phyloP scores from a whole-genome alignment of 1,284 basidiomycete species.

The Leccinum colubrinum region DNA sequence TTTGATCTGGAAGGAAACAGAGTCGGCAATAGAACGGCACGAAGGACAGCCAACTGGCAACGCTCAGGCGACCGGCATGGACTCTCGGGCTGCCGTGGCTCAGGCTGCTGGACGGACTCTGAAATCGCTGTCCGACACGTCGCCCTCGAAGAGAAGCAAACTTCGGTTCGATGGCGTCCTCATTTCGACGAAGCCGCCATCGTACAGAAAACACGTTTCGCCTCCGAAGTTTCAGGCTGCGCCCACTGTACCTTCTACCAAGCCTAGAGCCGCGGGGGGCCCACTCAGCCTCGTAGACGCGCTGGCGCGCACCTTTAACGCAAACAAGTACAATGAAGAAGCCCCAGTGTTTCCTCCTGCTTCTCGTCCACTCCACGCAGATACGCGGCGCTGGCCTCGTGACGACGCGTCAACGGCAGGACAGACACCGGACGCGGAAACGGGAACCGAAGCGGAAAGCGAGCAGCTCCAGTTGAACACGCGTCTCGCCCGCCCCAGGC shows the following conservation, averaged over 20 bases:
- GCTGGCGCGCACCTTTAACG: conserved; percentile 24
- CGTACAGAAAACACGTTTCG: neutral
- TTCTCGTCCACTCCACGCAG: neutral
- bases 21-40: neutral
- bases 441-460: conserved; percentile 20
- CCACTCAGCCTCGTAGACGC: conserved; percentile 26
- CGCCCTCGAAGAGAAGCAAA: conserved; percentile 11
- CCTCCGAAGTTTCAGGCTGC: neutral
- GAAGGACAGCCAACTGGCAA: neutral
- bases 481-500: conserved; percentile 12
- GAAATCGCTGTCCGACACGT: neutral
- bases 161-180: conserved; percentile 23
- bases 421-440: conserved; percentile 17
- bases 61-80: neutral
- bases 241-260: neutral
- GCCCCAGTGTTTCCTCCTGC: neutral
- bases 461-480: conserved; percentile 14
- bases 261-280: neutral
- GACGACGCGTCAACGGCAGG: conserved; percentile 2
- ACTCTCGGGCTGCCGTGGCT: neutral
- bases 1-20: neutral
- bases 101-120: neutral
- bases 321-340: conserved; percentile 20
- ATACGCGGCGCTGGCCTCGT: neutral
- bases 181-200: conserved; percentile 14